A percentile compares a stretch with the other conserved stretches of the same genome.
phyloP scores from a whole-genome alignment of 192 early-diverging fungal genomes.

The Funneliformis geosporum region DNA sequence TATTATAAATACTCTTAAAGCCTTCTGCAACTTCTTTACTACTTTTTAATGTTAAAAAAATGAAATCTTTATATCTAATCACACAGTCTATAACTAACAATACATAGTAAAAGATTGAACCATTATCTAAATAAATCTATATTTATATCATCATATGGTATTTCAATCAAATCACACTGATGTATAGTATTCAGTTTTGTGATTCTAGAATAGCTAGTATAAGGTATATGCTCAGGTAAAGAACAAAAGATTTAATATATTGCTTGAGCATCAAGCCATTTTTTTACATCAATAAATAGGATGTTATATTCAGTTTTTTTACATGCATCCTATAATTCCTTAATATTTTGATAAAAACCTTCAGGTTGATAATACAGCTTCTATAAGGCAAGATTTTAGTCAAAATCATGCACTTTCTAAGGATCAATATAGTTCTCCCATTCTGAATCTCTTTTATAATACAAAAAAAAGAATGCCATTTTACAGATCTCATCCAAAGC shows the following conservation, averaged over 20 bases:
- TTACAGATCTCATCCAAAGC: no score
- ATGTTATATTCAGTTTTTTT: slow-evolving; percentile 12
- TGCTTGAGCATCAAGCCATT: slow-evolving; percentile 8
- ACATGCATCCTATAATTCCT: slow-evolving; percentile 7
- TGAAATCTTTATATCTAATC: neutral
- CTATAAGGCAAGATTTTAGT: no score
- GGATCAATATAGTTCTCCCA: no score
- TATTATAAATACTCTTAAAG: no score
- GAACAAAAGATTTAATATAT: slow-evolving; percentile 2
- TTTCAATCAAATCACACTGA: neutral
- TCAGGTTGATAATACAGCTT: no score
- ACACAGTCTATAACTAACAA: neutral
- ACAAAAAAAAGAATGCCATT: no score
- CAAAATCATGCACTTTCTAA: no score
- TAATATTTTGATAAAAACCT: neutral
- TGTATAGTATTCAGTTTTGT: neutral
- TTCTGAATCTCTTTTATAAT: no score
- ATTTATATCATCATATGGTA: slow-evolving; percentile 2
- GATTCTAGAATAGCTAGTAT: no score
- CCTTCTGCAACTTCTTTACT: neutral
- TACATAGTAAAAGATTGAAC: neutral
- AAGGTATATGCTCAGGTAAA: no score
- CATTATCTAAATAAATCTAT: no score
- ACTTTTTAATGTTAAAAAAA: slow-evolving; percentile 12
- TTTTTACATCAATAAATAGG: slow-evolving; percentile 4